Base-by-base conservation (phyloP, 345 rosid genomes). In the Ailanthus altissimus region DNA sequence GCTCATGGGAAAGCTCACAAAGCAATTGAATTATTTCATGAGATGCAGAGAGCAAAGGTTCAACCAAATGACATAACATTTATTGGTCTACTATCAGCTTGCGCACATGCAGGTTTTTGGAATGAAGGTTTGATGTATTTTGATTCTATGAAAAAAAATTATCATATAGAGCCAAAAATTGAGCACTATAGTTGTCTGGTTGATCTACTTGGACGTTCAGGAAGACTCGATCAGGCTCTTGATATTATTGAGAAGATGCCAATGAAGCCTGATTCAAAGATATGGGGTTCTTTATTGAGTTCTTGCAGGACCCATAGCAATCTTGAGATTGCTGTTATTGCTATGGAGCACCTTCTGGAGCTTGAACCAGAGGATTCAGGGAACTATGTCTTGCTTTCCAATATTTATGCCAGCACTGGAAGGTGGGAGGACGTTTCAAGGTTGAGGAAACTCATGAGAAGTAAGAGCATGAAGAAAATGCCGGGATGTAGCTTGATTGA, bases 401-500 rank as follows among this genome's bases (percentile, higher is more conserved):
- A 90, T 54, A 86, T 89, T n/a, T 89, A 84, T 74, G 92, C 92
- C 4, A 88, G 85, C 67, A 67, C 85, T 25, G 91, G 92, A 50
- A 84, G 80, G 68, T 81, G 88, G 84, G 86, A 89, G 0, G 90
- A 79, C 5, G 91, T 87, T 26, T 85, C 86, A 1, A 80, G 81
- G 18, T 12, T 85, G 83, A 81, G 89, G 57, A 86, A 85, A 81
- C 67, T 84, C 3, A 75, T 85, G 68, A 85, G 90, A 77, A 65
- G 81, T 11, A 81, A 69, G 75, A 66, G 81, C 36, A 83, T 82
- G 85, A 91, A 88, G 87, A 86, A 78, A 80, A 78, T 80, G 0
- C 93, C 95, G 0, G 91, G 90, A 20, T 81, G 90, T 58, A 89
- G 95, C 65, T 84, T 67, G 80, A 83, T 89, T 50, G 90, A 91